Conservation (phyloP, 371 early-diverging fungal genomes). For the Haplosporangium sp. region DNA sequence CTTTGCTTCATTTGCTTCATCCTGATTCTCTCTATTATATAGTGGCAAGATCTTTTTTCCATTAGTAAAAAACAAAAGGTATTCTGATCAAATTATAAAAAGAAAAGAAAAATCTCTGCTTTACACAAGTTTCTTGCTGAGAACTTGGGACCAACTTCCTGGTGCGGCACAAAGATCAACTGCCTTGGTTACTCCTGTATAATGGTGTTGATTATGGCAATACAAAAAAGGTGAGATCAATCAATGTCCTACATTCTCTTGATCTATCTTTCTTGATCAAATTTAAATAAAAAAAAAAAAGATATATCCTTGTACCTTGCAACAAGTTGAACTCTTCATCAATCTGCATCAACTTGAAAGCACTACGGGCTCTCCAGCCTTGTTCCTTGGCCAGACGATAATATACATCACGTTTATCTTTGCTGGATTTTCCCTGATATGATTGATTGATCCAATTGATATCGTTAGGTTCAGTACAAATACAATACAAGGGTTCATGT, state of each 20-base stretch:
- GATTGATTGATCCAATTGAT: background rate
- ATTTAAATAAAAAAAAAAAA: background rate
- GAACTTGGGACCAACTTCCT: constrained; percentile 99
- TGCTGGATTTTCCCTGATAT: constrained; percentile 82
- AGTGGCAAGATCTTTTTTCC: no score
- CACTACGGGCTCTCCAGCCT: constrained; percentile 97
- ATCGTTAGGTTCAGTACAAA: background rate
- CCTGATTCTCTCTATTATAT: constrained; percentile 65
- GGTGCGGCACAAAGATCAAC: constrained; percentile 99
- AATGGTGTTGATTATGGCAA: no score
- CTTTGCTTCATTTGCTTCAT: constrained; percentile 72
- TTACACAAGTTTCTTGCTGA: constrained; percentile 78
- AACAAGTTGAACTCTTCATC: constrained; percentile 96
- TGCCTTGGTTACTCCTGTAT: constrained; percentile 83
- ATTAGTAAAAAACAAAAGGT: background rate
- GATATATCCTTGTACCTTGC: constrained; percentile 61
- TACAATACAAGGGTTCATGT: background rate
- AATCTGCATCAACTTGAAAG: constrained; percentile 98
- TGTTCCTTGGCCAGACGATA: constrained; percentile 97
- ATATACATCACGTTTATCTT: constrained; percentile 97
- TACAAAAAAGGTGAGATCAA: no score
- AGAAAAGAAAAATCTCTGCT: background rate
- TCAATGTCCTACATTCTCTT: no score
- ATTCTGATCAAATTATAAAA: background rate
- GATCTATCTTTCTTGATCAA: no score